Conservation (phyloP, 176 grass and related monocot species). For the Triticum urartu region DNA sequence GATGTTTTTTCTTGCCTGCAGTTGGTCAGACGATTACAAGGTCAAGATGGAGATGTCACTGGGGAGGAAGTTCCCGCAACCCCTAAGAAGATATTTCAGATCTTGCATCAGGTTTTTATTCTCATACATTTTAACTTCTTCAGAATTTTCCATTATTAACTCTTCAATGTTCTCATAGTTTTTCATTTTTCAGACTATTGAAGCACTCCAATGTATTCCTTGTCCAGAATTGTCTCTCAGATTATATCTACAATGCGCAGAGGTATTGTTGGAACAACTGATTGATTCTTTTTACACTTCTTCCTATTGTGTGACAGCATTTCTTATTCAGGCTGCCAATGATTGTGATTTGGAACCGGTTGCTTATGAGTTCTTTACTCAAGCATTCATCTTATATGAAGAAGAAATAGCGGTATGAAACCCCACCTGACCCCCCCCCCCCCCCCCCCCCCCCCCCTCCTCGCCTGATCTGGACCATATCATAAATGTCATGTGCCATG, state of each 20-base stretch:
- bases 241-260: conserved; percentile 73
- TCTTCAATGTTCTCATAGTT: conserved; percentile 4
- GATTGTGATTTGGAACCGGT: conserved; percentile 97
- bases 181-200: conserved; percentile 58
- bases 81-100: conserved; percentile 99
- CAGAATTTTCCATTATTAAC: neutral
- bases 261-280: conserved; percentile 46
- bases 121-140: conserved; percentile 11
- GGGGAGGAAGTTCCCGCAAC: conserved; percentile 87
- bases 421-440: neutral
- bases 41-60: conserved; percentile 85
- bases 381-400: conserved; percentile 99
- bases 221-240: conserved; percentile 75
- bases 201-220: conserved; percentile 63
- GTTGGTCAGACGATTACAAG: conserved; percentile 94
- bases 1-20: conserved; percentile 43
- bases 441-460: no score
- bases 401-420: conserved; percentile 84
- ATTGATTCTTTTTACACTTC: conserved; percentile 10
- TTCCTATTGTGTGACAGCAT: conserved; percentile 24
- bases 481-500: neutral
- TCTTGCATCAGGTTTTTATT: conserved; percentile 84
- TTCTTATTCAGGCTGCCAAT: conserved; percentile 78
- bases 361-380: conserved; percentile 98
- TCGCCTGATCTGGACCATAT: neutral